Percentiles rank a stretch among this genome's conserved stretches.
Evolutionary conservation across 2,329 filamentous ascomycete genomes (phyloP).

Genomic region (Sporothrix brasiliensis): DNA sequence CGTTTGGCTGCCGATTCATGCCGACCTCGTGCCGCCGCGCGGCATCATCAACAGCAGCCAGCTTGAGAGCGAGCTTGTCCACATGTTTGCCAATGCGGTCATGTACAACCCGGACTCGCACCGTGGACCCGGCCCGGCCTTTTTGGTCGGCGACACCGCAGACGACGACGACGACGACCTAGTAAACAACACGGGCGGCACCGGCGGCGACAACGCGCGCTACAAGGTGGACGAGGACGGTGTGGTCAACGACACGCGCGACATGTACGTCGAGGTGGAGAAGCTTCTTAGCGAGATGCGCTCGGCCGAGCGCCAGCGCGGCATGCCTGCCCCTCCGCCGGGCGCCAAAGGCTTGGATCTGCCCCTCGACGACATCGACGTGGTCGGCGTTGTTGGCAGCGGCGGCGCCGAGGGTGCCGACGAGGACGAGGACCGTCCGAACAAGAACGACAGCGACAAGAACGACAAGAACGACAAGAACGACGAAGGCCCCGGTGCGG

Average conservation of each 20-base stretch:
- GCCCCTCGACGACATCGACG: constrained; percentile 29
- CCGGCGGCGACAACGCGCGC: constrained; percentile 50
- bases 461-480: constrained; percentile 12
- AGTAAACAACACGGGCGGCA: constrained; percentile 32
- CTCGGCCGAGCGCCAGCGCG: constrained; percentile 66
- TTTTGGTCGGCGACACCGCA: constrained; percentile 52
- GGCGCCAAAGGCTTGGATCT: constrained; percentile 35
- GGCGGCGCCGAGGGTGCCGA: constrained; percentile 32
- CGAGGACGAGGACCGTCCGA: constrained; percentile 23
- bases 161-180: constrained; percentile 44
- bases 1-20: constrained; percentile 68
- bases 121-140: constrained; percentile 67
- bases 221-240: constrained; percentile 79
- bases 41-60: constrained; percentile 93
- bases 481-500: constrained; percentile 2
- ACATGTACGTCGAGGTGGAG: constrained; percentile 89
- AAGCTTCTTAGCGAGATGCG: constrained; percentile 75
- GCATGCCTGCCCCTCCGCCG: constrained; percentile 44
- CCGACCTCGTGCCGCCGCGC: constrained; percentile 80
- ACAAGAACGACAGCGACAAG: constrained; percentile 1
- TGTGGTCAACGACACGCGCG: constrained; percentile 81
- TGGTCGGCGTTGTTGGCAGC: constrained; percentile 1
- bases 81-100: constrained; percentile 97
- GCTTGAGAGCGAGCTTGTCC: constrained; percentile 87
- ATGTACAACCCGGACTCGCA: constrained; percentile 94